These are phyloP conservation scores for Globisporangium emineosum DNA, from an alignment of 352 stramenopile genomes.

Conservation along the genomic window DNA sequence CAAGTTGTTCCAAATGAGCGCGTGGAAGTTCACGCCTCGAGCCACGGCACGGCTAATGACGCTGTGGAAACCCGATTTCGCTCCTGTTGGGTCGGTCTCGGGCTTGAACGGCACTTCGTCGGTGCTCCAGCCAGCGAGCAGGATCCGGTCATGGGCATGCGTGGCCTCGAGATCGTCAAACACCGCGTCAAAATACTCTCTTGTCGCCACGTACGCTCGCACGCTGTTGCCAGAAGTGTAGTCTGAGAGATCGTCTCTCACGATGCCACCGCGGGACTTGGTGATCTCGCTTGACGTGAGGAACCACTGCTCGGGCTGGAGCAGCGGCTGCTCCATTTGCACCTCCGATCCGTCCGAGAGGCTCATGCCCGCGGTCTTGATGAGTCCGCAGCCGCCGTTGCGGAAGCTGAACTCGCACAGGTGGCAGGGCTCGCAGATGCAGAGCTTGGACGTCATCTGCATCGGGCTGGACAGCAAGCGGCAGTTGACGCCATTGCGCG, in stretches of 20 bases:
- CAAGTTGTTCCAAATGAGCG: slow-evolving; percentile 66
- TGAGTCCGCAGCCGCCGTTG: slow-evolving; percentile 22
- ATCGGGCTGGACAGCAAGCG: slow-evolving; percentile 10
- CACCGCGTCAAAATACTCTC: slow-evolving; percentile 45
- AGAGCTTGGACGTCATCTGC: slow-evolving; percentile 22
- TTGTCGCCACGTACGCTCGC: slow-evolving; percentile 32
- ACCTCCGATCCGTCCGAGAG: slow-evolving; percentile 24
- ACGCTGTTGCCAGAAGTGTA: slow-evolving; percentile 49
- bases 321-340: slow-evolving; percentile 28
- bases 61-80: slow-evolving; percentile 33
- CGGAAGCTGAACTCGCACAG: slow-evolving; percentile 29
- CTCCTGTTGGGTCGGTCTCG: slow-evolving; percentile 18
- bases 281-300: slow-evolving; percentile 54
- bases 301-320: slow-evolving; percentile 59
- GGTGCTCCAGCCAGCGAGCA: slow-evolving; percentile 54
- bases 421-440: slow-evolving; percentile 38
- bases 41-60: slow-evolving; percentile 30
- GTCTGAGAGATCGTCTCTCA: slow-evolving; percentile 33
- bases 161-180: slow-evolving; percentile 42
- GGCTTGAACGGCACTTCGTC: slow-evolving; percentile 60
- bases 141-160: slow-evolving; percentile 32
- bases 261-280: slow-evolving; percentile 34
- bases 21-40: slow-evolving; percentile 38
- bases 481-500: slow-evolving; percentile 13
- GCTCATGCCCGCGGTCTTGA: slow-evolving; percentile 18